phyloP scores from a whole-genome alignment of 1,284 basidiomycete genomes.

The Inonotus obliquus region DNA sequence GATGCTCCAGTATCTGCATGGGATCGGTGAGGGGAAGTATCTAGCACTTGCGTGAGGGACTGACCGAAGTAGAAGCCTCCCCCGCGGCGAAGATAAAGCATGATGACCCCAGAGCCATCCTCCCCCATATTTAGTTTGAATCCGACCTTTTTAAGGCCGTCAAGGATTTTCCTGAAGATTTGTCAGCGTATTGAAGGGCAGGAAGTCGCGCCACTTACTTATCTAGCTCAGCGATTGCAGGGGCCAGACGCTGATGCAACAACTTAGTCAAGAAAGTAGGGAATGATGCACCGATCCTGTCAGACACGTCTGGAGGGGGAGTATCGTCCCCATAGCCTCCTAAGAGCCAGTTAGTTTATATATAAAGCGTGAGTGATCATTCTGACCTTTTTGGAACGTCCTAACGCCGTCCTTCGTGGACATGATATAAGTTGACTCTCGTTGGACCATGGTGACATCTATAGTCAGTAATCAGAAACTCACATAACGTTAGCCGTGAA shows the following conservation, averaged over 20 bases:
- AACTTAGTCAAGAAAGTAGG: conserved; percentile 39
- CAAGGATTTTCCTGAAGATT: conserved; percentile 23
- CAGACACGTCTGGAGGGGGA: conserved; percentile 45
- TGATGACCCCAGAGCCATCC: conserved; percentile 31
- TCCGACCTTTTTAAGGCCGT: conserved; percentile 32
- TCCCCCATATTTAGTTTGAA: conserved; percentile 34
- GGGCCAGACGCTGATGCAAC: conserved; percentile 27
- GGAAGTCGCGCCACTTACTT: conserved; percentile 10
- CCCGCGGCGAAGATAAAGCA: conserved; percentile 30
- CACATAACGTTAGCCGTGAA: too few relatives aligned
- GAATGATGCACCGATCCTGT: conserved; percentile 47
- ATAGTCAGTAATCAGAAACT: neutral
- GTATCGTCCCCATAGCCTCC: conserved; percentile 42
- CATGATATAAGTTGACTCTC: conserved; percentile 38
- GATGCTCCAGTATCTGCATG: conserved; percentile 26
- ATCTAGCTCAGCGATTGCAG: conserved; percentile 15
- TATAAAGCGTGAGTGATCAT: neutral
- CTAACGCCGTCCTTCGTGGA: conserved; percentile 29
- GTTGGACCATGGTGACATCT: conserved; percentile 28
- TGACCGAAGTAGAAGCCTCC: conserved; percentile 36
- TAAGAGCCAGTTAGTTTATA: neutral
- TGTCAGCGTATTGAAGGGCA: neutral
- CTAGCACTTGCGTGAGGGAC: neutral
- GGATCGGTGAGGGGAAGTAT: neutral
- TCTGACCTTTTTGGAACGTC: conserved; percentile 20